Conservation (phyloP, 1,284 basidiomycete genomes). For the Malassezia furfur region DNA sequence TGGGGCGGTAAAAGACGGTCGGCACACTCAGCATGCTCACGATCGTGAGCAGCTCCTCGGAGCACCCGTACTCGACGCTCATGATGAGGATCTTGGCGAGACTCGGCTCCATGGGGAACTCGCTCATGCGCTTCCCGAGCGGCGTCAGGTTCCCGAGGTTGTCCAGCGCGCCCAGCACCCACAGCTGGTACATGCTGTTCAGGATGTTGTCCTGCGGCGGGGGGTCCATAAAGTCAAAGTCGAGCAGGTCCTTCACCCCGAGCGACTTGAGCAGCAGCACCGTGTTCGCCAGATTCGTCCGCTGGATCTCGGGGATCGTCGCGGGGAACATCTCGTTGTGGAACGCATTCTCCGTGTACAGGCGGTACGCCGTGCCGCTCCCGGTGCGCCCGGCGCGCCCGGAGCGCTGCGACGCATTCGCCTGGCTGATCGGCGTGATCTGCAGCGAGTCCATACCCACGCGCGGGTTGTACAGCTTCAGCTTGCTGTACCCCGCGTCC, state of each 20-base stretch:
- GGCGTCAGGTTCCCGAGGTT: constrained; percentile 92
- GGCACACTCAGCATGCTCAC: constrained; percentile 98
- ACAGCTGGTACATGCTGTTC: constrained; percentile 98
- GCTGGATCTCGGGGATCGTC: constrained; percentile 95
- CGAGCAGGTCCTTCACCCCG: constrained; percentile 85
- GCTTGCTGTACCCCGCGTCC: constrained; percentile 89
- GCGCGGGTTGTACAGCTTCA: constrained; percentile 98
- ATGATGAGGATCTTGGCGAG: constrained; percentile 97
- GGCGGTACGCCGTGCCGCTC: constrained; percentile 72
- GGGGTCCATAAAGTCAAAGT: constrained; percentile 98
- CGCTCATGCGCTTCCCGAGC: constrained; percentile 88
- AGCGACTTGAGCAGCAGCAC: constrained; percentile 88
- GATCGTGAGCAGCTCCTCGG: constrained; percentile 90
- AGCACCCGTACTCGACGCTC: constrained; percentile 85
- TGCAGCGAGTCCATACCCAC: constrained; percentile 98
- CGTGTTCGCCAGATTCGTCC: constrained; percentile 93
- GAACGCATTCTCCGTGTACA: constrained; percentile 94
- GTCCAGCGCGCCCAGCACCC: constrained; percentile 93
- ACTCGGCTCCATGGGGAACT: constrained; percentile 70
- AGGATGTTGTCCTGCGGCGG: constrained; percentile 56
- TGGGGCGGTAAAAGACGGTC: constrained; percentile 81
- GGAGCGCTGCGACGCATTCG: constrained; percentile 88
- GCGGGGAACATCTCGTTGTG: constrained; percentile 90
- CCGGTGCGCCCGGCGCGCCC: constrained; percentile 95
- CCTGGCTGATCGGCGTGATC: constrained; percentile 90